phyloP scores from a whole-genome alignment of 192 early-diverging fungal genomes.

The Phycomyces blakesleeanus region DNA sequence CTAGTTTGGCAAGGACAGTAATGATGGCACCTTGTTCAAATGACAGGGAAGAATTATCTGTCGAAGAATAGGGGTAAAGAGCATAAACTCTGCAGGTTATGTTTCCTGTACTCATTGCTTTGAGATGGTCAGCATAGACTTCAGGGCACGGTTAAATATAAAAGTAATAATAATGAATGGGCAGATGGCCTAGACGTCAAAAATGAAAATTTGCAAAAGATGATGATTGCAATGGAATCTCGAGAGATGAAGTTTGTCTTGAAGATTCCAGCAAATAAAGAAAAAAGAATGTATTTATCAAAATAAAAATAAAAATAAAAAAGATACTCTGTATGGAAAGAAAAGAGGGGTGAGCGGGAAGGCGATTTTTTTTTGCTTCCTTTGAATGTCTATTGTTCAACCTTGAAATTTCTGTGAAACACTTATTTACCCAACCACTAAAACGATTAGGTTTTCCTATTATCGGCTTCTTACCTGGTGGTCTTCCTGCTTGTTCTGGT shows the following conservation, averaged over 20 bases:
- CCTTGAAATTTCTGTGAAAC: too few species aligned
- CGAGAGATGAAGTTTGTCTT: not conserved
- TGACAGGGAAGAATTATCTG: slow-evolving; percentile 72
- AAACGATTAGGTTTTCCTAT: too few species aligned
- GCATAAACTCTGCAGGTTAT: slow-evolving; percentile 53
- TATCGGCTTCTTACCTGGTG: too few species aligned
- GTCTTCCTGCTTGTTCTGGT: too few species aligned
- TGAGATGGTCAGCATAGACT: not conserved
- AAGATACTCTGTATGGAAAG: too few species aligned
- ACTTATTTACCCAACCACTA: too few species aligned
- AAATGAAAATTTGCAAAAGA: not conserved
- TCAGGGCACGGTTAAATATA: not conserved
- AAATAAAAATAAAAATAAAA: not conserved
- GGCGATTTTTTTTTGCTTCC: not conserved
- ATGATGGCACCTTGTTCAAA: slow-evolving; percentile 86
- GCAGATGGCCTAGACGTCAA: too few species aligned
- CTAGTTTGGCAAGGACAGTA: slow-evolving; percentile 83
- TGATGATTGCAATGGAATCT: not conserved
- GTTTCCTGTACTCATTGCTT: slow-evolving; percentile 12
- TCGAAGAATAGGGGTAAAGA: slow-evolving; percentile 81
- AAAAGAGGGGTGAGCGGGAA: not conserved
- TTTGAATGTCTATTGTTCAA: too few species aligned
- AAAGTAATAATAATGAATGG: too few species aligned
- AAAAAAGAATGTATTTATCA: too few species aligned
- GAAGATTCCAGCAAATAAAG: not conserved